Conservation (phyloP, 768 basidiomycete genomes). For the Dentipellis fragilis region DNA sequence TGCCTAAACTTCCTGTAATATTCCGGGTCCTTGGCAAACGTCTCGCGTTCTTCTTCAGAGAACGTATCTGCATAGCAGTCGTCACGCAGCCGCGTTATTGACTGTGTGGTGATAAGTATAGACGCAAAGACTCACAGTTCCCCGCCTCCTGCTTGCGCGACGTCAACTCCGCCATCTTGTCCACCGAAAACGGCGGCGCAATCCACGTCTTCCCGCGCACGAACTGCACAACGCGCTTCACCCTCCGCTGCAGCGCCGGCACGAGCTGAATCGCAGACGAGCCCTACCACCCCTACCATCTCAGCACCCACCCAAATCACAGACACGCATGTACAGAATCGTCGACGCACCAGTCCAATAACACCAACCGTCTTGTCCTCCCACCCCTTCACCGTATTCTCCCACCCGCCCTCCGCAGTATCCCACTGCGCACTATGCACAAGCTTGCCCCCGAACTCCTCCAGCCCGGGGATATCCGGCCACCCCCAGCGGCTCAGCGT, state of each 20-base stretch:
- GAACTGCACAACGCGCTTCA: slow-evolving; percentile 13
- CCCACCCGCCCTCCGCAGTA: not conserved
- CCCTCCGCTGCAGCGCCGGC: slow-evolving; percentile 15
- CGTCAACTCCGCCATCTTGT: slow-evolving; percentile 6
- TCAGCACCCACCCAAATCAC: not conserved
- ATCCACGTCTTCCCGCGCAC: slow-evolving; percentile 18
- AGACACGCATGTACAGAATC: not conserved
- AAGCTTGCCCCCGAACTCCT: slow-evolving; percentile 24
- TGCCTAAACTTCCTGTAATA: slow-evolving; percentile 12
- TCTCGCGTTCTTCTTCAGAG: slow-evolving; percentile 13
- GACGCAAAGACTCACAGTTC: not conserved
- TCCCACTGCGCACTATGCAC: slow-evolving; percentile 27
- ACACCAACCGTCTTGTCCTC: slow-evolving; percentile 14
- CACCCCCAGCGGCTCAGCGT: slow-evolving; percentile 29
- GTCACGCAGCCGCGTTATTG: not conserved
- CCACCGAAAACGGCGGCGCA: slow-evolving; percentile 2
- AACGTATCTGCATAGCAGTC: slow-evolving; percentile 10
- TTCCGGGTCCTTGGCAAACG: slow-evolving; percentile 12
- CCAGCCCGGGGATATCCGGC: slow-evolving; percentile 27
- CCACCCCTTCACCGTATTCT: slow-evolving; percentile 14
- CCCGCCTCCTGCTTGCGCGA: slow-evolving; percentile 4
- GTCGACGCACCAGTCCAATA: slow-evolving; percentile 14
- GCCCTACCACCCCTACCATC: slow-evolving; percentile 6
- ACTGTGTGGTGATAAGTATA: not conserved
- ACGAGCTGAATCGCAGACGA: slow-evolving; percentile 18